Evolutionary conservation across 2,329 filamentous ascomycete species (phyloP), one percentile per base, ranked within the genome.

Genomic region (Diaporthe australafricana): DNA sequence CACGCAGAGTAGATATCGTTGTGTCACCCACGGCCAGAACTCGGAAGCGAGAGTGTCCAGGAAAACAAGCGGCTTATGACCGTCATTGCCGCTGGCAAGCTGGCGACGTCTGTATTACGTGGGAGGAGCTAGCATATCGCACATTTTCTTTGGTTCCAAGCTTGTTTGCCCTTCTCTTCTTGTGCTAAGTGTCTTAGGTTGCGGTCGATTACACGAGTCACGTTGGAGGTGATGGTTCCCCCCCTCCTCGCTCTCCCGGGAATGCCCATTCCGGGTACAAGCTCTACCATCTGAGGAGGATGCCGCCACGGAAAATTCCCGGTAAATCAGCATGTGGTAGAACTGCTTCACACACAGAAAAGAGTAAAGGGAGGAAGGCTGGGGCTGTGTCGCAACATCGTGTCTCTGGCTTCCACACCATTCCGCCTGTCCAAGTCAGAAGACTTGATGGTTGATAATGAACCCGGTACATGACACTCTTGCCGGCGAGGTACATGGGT

Each of bases 151-250:
- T 69, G 52, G 67, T 48, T 60, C 69, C 70, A 40, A 38, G 70
- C 74, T 72, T 57, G 70, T 68, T 75, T 68, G 60, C 57, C 71
- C 72, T 72, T 55, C 53, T 50, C 75, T 73, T 74, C 72, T 79
- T 79, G 79, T 79, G 79, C 76, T 77, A 72, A 60, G 72, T 81
- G 80, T 81, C 80, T 81, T 77, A 81, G 70, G 50, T 72, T 72
- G 47, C 73, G 60, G 60, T 67, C 53, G 40, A 71, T 71, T 67
- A 67, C 48, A 73, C 66, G 73, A 78, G 80, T 81, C 79, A 80
- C 77, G 77, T 71, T 78, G 76, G 73, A 73, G 71, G 66, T 70
- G 22, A 70, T 65, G 74, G 67, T 74, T 71, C 74, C 73, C 74
- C 74, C 73, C 74, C 70, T 68, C 48, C 69, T 40, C 68, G 68